Evolutionary conservation across 176 grass and related monocot genomes (phyloP).

Genomic region (Tillandsia fasciculata): DNA sequence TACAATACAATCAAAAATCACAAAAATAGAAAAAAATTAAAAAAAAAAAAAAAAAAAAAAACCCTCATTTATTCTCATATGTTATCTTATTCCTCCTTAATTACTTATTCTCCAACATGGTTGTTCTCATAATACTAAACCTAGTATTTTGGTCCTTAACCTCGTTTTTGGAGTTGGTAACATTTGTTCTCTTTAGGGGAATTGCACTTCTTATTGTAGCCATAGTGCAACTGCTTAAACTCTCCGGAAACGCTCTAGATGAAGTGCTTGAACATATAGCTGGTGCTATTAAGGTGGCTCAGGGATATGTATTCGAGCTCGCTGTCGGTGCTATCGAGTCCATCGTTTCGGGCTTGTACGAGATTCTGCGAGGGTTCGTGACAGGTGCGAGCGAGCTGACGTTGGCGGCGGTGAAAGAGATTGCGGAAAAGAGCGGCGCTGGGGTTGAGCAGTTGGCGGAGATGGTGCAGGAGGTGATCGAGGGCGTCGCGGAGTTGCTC

Average conservation of each 20-base stretch:
- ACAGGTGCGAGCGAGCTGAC: slow-evolving; percentile 13
- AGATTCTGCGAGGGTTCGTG: slow-evolving; percentile 5
- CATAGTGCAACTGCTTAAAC: slow-evolving; percentile 26
- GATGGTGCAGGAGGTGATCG: slow-evolving; percentile 8
- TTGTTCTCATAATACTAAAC: slow-evolving; percentile 17
- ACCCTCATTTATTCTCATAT: no score
- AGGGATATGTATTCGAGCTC: slow-evolving; percentile 11
- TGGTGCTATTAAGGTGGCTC: background rate
- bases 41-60: background rate
- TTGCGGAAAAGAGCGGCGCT: slow-evolving; percentile 14
- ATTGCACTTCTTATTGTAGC: slow-evolving; percentile 15
- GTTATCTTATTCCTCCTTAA: no score
- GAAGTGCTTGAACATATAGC: slow-evolving; percentile 16
- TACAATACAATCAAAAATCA: slow-evolving; percentile 11
- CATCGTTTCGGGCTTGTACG: slow-evolving; percentile 24
- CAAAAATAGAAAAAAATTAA: slow-evolving; percentile 25
- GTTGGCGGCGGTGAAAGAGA: slow-evolving; percentile 5
- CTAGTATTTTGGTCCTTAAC: slow-evolving; percentile 19
- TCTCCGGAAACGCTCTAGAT: slow-evolving; percentile 23
- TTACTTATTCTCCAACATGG: background rate
- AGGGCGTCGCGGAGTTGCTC: slow-evolving; percentile 17
- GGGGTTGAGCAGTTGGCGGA: slow-evolving; percentile 24
- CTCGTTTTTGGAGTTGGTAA: slow-evolving; percentile 21
- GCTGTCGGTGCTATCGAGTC: slow-evolving; percentile 1
- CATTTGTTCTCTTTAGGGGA: slow-evolving; percentile 22